phyloP scores from a whole-genome alignment of 495 filamentous ascomycete genomes.

The Hyaloscypha variabilis region DNA sequence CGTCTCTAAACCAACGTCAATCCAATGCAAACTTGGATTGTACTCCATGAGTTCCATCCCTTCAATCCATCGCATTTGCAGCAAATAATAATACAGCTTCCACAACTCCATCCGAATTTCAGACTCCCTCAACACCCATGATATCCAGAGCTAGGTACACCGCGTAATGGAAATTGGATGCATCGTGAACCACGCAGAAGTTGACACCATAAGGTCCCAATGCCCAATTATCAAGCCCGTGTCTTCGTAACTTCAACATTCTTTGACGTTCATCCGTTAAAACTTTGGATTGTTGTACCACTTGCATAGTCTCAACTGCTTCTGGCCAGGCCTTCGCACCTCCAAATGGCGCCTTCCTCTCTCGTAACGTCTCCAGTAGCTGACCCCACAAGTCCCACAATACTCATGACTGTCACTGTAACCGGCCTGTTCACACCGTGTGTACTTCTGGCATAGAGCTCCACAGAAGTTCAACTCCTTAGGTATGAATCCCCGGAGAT shows the following conservation, averaged over 20 bases:
- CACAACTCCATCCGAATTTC: background rate
- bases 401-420: background rate
- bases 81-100: background rate
- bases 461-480: slow-evolving; percentile 16
- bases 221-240: background rate
- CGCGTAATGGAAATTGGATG: background rate
- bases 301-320: slow-evolving; percentile 13
- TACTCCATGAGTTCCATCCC: background rate
- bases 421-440: slow-evolving; percentile 5
- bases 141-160: background rate
- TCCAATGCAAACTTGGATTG: background rate
- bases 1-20: background rate
- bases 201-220: background rate
- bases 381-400: slow-evolving; percentile 17
- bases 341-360: slow-evolving; percentile 19
- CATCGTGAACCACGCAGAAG: too few relatives aligned
- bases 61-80: background rate
- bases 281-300: slow-evolving; percentile 21
- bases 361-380: slow-evolving; percentile 19
- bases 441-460: slow-evolving; percentile 15
- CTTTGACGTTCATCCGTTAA: background rate
- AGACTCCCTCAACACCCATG: background rate
- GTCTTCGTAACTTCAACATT: background rate
- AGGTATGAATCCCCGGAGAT: slow-evolving; percentile 19
- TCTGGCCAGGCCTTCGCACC: slow-evolving; percentile 5